Evolutionary conservation across 2,329 filamentous ascomycete genomes (phyloP).

Genomic region (Berkeleyomyces rouxiae): DNA sequence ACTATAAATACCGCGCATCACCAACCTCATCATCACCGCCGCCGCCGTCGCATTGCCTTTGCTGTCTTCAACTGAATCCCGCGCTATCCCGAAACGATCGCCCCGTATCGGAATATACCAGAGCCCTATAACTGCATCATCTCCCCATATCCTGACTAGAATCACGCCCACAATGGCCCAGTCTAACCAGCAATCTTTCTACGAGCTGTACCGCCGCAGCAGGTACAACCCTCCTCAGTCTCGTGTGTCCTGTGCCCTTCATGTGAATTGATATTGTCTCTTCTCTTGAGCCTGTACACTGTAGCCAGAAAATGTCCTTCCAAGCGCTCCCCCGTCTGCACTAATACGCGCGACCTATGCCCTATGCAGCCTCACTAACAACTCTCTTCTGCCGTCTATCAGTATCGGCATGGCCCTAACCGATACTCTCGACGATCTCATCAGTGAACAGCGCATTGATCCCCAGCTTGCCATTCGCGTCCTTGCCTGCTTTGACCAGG

Average conservation of each 20-base stretch:
- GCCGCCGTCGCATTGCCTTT: neutral
- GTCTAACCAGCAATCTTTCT: constrained; percentile 39
- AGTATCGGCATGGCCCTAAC: constrained; percentile 89
- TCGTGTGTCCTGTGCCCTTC: neutral
- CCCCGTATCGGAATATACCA: constrained; percentile 1
- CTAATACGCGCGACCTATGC: neutral
- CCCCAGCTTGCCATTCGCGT: constrained; percentile 99
- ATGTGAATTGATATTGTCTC: neutral
- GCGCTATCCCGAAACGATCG: constrained; percentile 7
- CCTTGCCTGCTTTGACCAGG: constrained; percentile 83
- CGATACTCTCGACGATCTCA: constrained; percentile 92
- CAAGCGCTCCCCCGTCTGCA: neutral
- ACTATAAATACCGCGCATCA: constrained; percentile 17
- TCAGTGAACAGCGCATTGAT: constrained; percentile 87
- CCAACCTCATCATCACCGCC: neutral
- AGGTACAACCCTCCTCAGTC: constrained; percentile 45
- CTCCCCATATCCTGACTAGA: neutral
- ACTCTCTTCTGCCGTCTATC: constrained; percentile 15
- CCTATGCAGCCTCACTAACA: neutral
- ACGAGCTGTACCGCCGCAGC: constrained; percentile 96
- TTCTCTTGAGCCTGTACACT: neutral
- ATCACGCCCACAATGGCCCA: constrained; percentile 6
- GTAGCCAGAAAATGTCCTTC: neutral
- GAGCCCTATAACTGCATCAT: neutral
- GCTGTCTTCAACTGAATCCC: neutral